Conservation (phyloP, 2,329 filamentous ascomycete genomes). For the Parafenestella ontariensis region DNA sequence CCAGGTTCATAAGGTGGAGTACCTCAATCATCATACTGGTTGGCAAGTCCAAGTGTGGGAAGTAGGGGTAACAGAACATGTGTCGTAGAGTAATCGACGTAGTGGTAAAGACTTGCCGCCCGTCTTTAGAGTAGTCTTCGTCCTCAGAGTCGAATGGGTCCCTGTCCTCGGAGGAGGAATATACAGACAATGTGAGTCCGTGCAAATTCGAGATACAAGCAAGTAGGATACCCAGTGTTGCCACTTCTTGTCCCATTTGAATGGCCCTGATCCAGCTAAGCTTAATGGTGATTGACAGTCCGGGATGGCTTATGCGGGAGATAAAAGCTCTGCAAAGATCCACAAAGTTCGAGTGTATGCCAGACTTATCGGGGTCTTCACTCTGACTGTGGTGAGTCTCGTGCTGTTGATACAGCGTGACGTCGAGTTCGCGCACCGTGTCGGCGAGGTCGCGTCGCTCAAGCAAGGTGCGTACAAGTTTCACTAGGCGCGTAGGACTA, state of each 20-base stretch:
- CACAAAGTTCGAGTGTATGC: not conserved
- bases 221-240: not conserved
- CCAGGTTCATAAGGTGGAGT: not conserved
- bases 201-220: not conserved
- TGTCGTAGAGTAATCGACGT: no score
- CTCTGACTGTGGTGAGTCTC: not conserved
- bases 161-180: no score
- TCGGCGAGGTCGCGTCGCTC: not conserved
- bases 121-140: no score
- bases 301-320: not conserved
- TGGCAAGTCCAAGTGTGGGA: no score
- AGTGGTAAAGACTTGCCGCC: no score
- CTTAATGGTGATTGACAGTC: not conserved
- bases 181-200: not conserved
- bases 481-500: not conserved
- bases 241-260: not conserved
- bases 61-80: no score
- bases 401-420: not conserved
- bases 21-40: not conserved
- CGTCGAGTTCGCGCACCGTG: not conserved
- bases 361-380: not conserved
- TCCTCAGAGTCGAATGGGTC: no score
- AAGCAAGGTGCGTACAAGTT: not conserved
- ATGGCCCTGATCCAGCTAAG: not conserved
- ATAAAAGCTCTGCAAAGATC: not conserved